A percentile compares a stretch with the other conserved stretches of the same genome.
Evolutionary conservation across 2,329 filamentous ascomycete species (phyloP).

Genomic region (Apiospora saccharicola): DNA sequence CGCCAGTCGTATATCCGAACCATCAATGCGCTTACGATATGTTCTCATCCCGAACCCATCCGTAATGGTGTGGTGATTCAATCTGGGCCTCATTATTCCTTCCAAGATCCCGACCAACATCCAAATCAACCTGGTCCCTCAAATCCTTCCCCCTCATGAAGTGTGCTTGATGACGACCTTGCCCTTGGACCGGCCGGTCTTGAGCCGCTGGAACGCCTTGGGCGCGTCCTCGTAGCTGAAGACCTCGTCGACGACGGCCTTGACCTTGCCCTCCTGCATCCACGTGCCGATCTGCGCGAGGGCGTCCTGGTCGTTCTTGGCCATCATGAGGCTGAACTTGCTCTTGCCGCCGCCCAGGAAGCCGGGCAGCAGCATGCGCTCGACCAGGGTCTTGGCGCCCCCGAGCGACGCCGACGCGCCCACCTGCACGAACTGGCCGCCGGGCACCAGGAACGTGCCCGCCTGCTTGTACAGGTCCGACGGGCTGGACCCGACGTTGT

Average conservation of each 20-base stretch:
- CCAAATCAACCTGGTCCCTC: neutral
- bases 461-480: constrained; percentile 59
- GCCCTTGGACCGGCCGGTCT: constrained; percentile 61
- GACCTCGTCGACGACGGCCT: constrained; percentile 60
- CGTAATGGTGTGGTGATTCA: too few species aligned
- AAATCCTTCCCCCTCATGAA: neutral
- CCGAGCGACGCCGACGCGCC: constrained; percentile 45
- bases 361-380: constrained; percentile 40
- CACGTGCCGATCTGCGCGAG: constrained; percentile 58
- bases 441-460: constrained; percentile 56
- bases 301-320: constrained; percentile 50
- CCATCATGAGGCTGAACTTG: constrained; percentile 47
- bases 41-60: too few species aligned
- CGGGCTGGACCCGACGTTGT: constrained; percentile 60
- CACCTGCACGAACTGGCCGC: constrained; percentile 61
- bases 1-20: neutral
- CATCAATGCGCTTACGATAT: neutral
- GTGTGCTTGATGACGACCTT: constrained; percentile 59
- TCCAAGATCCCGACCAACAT: too few species aligned
- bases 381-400: constrained; percentile 30
- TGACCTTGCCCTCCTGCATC: constrained; percentile 66
- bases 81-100: neutral
- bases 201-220: constrained; percentile 65
- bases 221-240: constrained; percentile 64
- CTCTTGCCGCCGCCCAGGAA: constrained; percentile 51